Base-by-base conservation (phyloP, 208 protist species). In the Trypanosoma mega region DNA sequence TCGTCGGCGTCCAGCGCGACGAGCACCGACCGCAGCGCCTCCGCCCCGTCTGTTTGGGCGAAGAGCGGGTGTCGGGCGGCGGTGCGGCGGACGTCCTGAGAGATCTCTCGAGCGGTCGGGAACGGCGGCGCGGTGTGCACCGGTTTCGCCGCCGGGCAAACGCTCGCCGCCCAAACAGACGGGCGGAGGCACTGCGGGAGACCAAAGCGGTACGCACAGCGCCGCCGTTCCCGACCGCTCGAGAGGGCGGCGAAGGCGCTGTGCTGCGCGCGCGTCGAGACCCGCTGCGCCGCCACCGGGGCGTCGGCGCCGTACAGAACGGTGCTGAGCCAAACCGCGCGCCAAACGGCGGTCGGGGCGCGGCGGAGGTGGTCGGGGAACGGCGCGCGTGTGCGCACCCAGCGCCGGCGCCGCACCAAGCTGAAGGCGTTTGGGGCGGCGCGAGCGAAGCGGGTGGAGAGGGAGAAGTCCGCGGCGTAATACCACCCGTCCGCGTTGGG, bases 391-490 rank as follows among this genome's bases (percentile, higher is more conserved):
- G 58, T 76, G 29, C 72, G 72, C 5, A 67, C 37, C 72, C 72
- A 78, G 2, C 43, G 30, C 30, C 72, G 55, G 5, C 72, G 72
- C 21, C 72, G 66, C 52, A 78, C 68, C 16, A 53, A 59, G 36
- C 41, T 58, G 24, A 68, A 65, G 11, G 41, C 24, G 14, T 44
- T 54, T 34, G 65, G 50, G 20, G 21, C 65, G 24, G 30, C 27
- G n/a, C 27, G 52, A 36, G 51, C 63, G 16, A 58, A 59, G 20
- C 55, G 57, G 1, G 66, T 65, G 8, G 63, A 31, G 29, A 64
- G 49, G 26, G 48, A 51, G 34, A 78, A 78, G 27, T 78, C 72
- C 0, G 44, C 44, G 0, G 72, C 72, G 30, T 74, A 78, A 24
- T 52, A 58, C 72, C 72, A 78, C 7, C 72, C 72, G 2, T 76